Base-by-base conservation (phyloP, 331 rosid species). In the Stylosanthes scabra region DNA sequence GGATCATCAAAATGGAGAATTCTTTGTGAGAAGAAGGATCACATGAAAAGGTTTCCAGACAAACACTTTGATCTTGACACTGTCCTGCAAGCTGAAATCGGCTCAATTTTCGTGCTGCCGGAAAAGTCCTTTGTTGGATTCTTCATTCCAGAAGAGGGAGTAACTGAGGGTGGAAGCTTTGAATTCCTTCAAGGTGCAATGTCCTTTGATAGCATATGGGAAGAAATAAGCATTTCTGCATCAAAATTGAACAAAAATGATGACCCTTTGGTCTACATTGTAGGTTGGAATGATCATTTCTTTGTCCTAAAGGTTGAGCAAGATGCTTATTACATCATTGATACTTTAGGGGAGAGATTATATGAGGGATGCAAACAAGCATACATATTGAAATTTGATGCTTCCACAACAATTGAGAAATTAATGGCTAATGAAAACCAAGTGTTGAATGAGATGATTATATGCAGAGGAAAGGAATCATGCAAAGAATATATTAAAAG, bases 261-360 rank as follows among this genome's bases (percentile, higher is more conserved):
- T 46, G 88, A 84, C 68, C 83, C 93, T 5, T 77, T 66, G 58
- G 87, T 90, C 68, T 88, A 84, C 52, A 84, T 90, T 57, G 96
- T 90, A 20, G 83, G 96, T 78, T 90, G 96, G 96, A 90, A 90
- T 74, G 96, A 90, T 68, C 96, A 90, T 77, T 90, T 90, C 80
- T 90, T 90, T 84, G 81, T 90, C 74, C 85, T 90, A 64, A 90
- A 88, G 79, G 86, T 84, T 75, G 96, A 90, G 75, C 75, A 74
- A 0, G 91, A 88, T 51, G 91, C 93, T 64, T 90, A 80, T 73
- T 90, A 88, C 85, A 84, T 90, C 25, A 83, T 90, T 42, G 96
- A 90, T 72, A 90, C 96, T 4, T 59, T 90, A 68, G 96, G 93
- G 46, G 96, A 90, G 86, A 85, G 96, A 82, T 86, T 90, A 13